Evolutionary conservation across 345 rosid genomes (phyloP).

Genomic region (Boechera retrofracta): DNA sequence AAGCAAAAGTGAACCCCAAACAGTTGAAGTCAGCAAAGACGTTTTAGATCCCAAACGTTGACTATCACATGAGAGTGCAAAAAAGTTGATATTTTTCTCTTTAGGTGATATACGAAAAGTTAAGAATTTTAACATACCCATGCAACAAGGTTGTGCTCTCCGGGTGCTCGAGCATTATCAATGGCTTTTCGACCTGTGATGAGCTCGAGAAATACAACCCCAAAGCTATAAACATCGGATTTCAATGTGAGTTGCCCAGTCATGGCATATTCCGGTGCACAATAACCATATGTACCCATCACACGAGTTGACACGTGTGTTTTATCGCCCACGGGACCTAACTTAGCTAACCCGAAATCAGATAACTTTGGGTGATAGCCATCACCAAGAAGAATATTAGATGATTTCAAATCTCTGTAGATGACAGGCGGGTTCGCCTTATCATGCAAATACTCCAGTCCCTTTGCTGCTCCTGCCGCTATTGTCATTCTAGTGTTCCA

Average conservation of each 20-base stretch:
- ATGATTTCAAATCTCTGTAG: slow-evolving; percentile 92
- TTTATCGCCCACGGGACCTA: slow-evolving; percentile 98
- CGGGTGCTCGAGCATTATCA: slow-evolving; percentile 74
- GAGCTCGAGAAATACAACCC: slow-evolving; percentile 96
- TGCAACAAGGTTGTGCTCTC: slow-evolving; percentile 96
- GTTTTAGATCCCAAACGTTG: slow-evolving; percentile 8
- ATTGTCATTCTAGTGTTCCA: slow-evolving; percentile 98
- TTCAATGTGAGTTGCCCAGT: slow-evolving; percentile 96
- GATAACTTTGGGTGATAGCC: slow-evolving; percentile 93
- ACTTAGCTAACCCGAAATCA: slow-evolving; percentile 94
- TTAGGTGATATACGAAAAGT: background rate
- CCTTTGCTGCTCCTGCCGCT: slow-evolving; percentile 99
- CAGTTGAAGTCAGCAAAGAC: slow-evolving; percentile 2
- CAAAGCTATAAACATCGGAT: slow-evolving; percentile 97
- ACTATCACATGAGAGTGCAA: slow-evolving; percentile 9
- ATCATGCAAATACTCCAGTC: slow-evolving; percentile 94
- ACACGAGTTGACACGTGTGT: slow-evolving; percentile 99
- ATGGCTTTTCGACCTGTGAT: slow-evolving; percentile 98
- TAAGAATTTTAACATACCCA: slow-evolving; percentile 65
- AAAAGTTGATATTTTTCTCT: slow-evolving; percentile 16
- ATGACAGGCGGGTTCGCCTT: slow-evolving; percentile 97
- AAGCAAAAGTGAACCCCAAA: slow-evolving; percentile 24
- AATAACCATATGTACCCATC: slow-evolving; percentile 99
- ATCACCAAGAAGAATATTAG: slow-evolving; percentile 93
- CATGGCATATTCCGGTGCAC: slow-evolving; percentile 99